Evolutionary conservation across 2,329 filamentous ascomycete genomes (phyloP).

Genomic region (Cordyceps fumosorosea): DNA sequence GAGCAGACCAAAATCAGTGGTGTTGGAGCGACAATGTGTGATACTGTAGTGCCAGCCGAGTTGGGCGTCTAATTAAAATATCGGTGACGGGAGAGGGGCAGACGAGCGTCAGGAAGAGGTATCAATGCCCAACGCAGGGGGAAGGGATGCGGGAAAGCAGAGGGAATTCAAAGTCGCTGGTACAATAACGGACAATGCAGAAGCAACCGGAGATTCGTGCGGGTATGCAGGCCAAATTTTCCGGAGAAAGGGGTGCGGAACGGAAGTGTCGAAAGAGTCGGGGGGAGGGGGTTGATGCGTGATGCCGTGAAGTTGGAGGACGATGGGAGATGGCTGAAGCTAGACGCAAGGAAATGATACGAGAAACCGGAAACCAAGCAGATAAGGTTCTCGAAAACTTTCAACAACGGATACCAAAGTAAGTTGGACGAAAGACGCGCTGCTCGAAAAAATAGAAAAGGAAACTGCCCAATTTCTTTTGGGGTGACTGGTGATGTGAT

Average conservation of each 20-base stretch:
- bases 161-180: neutral
- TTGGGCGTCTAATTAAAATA: constrained; percentile 13
- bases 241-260: constrained; percentile 2
- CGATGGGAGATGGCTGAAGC: constrained; percentile 17
- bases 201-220: neutral
- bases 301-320: constrained; percentile 15
- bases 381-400: constrained; percentile 11
- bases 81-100: constrained; percentile 14
- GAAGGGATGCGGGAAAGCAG: constrained; percentile 7
- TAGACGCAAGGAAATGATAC: constrained; percentile 13
- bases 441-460: constrained; percentile 10
- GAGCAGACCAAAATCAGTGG: neutral
- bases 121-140: constrained; percentile 7
- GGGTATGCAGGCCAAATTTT: neutral
- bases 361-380: constrained; percentile 9
- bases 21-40: neutral
- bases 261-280: constrained; percentile 1
- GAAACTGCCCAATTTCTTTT: neutral
- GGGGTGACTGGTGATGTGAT: constrained; percentile 11
- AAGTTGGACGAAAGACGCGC: constrained; percentile 11
- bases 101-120: constrained; percentile 11
- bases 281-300: neutral
- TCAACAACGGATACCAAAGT: constrained; percentile 9
- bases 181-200: constrained; percentile 1
- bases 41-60: neutral